These are phyloP conservation scores for Aspergillus heteromorphus DNA, from an alignment of 495 filamentous ascomycete species.

Conservation along the genomic window DNA sequence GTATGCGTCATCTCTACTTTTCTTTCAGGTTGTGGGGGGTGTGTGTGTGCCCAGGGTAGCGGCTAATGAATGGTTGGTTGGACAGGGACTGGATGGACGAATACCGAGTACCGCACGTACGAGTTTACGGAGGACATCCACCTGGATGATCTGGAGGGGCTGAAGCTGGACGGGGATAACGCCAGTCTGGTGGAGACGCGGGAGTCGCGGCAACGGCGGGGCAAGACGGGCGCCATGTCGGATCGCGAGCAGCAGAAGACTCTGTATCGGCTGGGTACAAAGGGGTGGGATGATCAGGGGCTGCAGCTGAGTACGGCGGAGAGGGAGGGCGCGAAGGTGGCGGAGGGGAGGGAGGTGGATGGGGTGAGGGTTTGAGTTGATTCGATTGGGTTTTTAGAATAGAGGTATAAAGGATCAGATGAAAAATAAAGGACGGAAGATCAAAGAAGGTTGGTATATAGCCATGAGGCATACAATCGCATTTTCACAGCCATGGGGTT, in stretches of 20 bases:
- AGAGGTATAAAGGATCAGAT: too few species aligned
- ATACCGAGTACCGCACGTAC: conserved; percentile 78
- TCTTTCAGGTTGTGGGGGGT: not conserved
- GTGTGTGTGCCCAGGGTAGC: not conserved
- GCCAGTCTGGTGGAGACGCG: conserved; percentile 57
- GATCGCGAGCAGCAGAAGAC: conserved; percentile 34
- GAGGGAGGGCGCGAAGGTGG: conserved; percentile 32
- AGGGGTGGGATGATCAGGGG: conserved; percentile 43
- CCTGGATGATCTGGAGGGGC: conserved; percentile 34
- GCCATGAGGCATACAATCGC: too few species aligned
- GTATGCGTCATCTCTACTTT: conserved; percentile 39
- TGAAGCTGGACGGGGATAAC: conserved; percentile 45
- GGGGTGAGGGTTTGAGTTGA: conserved; percentile 26
- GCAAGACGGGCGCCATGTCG: conserved; percentile 32
- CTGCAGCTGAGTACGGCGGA: conserved; percentile 39
- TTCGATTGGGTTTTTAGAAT: not conserved
- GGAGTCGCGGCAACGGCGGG: conserved; percentile 56
- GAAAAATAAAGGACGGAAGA: too few species aligned
- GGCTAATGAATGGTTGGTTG: not conserved
- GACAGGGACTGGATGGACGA: conserved; percentile 73
- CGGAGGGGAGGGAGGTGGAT: conserved; percentile 31
- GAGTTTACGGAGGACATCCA: conserved; percentile 50
- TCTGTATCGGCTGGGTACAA: conserved; percentile 34
- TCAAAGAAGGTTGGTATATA: too few species aligned
- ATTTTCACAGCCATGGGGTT: too few species aligned